Percentiles rank a stretch among this genome's conserved stretches.
Conservation (phyloP, 2,329 filamentous ascomycete genomes). For the Cordyceps fumosorosea region DNA sequence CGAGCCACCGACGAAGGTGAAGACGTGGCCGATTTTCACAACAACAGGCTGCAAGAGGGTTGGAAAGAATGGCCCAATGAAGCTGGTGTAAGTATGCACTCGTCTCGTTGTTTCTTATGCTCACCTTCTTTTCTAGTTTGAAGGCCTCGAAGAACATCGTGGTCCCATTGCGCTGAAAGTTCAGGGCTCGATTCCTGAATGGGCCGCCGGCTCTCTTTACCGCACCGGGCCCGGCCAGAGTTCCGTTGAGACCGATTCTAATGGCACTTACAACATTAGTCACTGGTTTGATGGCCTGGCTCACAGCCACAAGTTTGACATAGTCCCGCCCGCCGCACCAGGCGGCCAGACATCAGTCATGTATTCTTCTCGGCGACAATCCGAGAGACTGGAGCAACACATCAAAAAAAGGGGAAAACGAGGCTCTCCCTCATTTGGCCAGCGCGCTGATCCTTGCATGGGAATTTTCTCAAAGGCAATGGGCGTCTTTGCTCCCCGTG, state of each 20-base stretch:
- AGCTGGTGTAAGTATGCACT: conserved; percentile 25
- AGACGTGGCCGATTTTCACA: conserved; percentile 5
- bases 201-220: conserved; percentile 65
- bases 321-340: conserved; percentile 37
- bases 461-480: conserved; percentile 66
- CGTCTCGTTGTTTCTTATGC: background rate
- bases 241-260: conserved; percentile 50
- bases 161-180: conserved; percentile 58
- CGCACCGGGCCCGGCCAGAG: conserved; percentile 66
- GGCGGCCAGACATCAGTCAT: conserved; percentile 37
- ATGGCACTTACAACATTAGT: conserved; percentile 53
- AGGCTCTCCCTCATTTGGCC: conserved; percentile 58
- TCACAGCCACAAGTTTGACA: conserved; percentile 66
- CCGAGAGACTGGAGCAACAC: conserved; percentile 54
- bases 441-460: conserved; percentile 67
- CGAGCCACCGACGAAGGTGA: conserved; percentile 1
- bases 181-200: conserved; percentile 60
- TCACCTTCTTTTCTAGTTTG: conserved; percentile 47
- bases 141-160: conserved; percentile 58
- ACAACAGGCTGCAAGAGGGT: conserved; percentile 11
- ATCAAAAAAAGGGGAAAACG: conserved; percentile 54
- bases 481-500: conserved; percentile 44
- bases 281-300: conserved; percentile 82
- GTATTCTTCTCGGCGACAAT: conserved; percentile 66
- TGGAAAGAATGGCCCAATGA: conserved; percentile 32